Percentiles rank a stretch among this genome's conserved stretches.
Evolutionary conservation across 768 basidiomycete species (phyloP).

Genomic region (Sarcodon aspratus): DNA sequence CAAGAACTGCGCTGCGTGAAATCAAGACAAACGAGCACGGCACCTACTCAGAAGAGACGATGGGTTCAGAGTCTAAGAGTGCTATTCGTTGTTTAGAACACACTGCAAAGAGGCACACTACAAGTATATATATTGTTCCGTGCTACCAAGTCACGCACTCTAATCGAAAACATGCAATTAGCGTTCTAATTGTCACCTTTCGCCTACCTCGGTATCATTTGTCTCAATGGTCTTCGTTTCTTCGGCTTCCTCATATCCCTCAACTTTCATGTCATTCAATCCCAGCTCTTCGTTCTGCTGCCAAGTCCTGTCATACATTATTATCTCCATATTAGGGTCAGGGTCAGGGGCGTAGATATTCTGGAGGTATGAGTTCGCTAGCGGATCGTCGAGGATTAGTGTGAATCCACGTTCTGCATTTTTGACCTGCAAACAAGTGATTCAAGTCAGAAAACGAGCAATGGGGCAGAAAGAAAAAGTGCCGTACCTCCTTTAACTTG

Average conservation of each 20-base stretch:
- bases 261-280: constrained; percentile 81
- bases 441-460: background rate
- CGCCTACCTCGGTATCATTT: background rate
- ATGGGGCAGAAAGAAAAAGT: background rate
- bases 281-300: constrained; percentile 95
- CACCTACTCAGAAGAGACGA: too few species aligned
- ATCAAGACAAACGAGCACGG: too few species aligned
- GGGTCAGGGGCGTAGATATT: constrained; percentile 96
- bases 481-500: constrained; percentile 59
- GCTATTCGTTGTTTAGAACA: too few species aligned
- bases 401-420: constrained; percentile 75
- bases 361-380: constrained; percentile 93
- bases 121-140: too few species aligned
- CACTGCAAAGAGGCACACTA: too few species aligned
- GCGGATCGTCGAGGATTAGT: constrained; percentile 87
- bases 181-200: background rate
- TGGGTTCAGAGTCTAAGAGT: too few species aligned
- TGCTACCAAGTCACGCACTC: too few species aligned
- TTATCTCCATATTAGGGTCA: constrained; percentile 86
- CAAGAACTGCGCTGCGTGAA: too few species aligned
- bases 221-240: constrained; percentile 2
- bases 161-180: background rate
- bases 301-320: constrained; percentile 73
- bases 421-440: constrained; percentile 46
- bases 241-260: constrained; percentile 40